A percentile compares a stretch with the other conserved stretches of the same genome.
These are phyloP conservation scores for Phaffia rhodozyma DNA, from an alignment of 1,284 basidiomycete species.

Conservation along the genomic window DNA sequence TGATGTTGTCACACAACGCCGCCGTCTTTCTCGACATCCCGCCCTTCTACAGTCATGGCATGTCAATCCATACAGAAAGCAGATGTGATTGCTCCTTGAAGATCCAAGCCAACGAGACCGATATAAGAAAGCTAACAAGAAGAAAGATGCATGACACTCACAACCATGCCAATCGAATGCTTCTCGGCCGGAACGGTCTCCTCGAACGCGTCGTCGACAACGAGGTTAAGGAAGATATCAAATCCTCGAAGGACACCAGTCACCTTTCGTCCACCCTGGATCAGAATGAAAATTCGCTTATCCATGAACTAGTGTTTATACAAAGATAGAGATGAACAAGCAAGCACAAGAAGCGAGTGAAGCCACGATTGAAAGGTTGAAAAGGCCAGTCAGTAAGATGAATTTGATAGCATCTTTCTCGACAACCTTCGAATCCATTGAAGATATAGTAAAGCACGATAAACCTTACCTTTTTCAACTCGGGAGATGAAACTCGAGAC, in stretches of 20 bases:
- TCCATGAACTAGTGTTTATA: slow-evolving; percentile 74
- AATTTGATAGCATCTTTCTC: not conserved
- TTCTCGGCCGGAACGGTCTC: slow-evolving; percentile 83
- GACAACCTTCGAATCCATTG: not conserved
- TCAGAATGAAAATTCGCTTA: slow-evolving; percentile 86
- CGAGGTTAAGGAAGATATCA: slow-evolving; percentile 97
- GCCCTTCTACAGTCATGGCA: not conserved
- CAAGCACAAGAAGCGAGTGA: slow-evolving; percentile 2
- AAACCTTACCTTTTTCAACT: slow-evolving; percentile 73
- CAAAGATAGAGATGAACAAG: slow-evolving; percentile 13
- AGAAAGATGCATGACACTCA: slow-evolving; percentile 39
- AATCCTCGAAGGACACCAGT: slow-evolving; percentile 92
- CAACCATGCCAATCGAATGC: slow-evolving; percentile 77
- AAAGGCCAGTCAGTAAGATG: not conserved
- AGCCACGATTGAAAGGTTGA: slow-evolving; percentile 5
- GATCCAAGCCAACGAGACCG: too few relatives aligned
- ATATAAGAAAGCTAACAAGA: too few relatives aligned
- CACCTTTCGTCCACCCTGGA: slow-evolving; percentile 93
- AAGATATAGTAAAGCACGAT: not conserved
- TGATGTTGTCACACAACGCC: not conserved
- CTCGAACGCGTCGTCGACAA: slow-evolving; percentile 89
- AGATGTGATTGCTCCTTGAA: not conserved
- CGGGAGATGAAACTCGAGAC: slow-evolving; percentile 85
- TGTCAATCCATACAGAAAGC: not conserved
- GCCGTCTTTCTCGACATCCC: not conserved